Evolutionary conservation across 179 eudicot species (phyloP), one percentile per base, ranked within the genome.

Genomic region (Kewa caespitosa): DNA sequence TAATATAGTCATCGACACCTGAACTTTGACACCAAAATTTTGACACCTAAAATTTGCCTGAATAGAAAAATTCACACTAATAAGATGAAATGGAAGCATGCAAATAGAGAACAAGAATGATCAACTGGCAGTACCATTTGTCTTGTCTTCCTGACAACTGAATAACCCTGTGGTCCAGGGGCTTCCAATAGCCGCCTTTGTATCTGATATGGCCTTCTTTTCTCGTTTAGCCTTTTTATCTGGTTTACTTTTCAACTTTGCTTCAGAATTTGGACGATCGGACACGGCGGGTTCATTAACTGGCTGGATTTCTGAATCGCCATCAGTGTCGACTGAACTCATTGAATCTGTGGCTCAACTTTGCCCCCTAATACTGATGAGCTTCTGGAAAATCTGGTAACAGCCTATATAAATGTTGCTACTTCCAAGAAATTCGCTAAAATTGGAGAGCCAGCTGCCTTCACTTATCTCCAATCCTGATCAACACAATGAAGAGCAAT

Each of bases 151-250:
- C 67, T 71, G 81, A 70, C 85, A 86, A 15, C 79, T 76, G 43
- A 83, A 86, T 60, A 86, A 77, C 50, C 85, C 82, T 14, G 83
- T 83, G 46, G 74, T 73, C 86, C 86, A 81, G 33, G 84, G 85
- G 43, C 43, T 81, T 75, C 86, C 86, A 37, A 62, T 76, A 57
- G 46, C 32, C 6, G 79, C 67, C 54, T 65, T 43, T 50, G 66
- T 79, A 50, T 71, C 57, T 41, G 67, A 48, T 66, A 46, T 61
- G 62, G 69, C 31, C 78, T 74, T 72, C 73, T 39, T 74, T 48
- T 61, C 74, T 27, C 31, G 60, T 65, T 61, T 74, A 22, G 33
- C 55, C 66, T 66, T 78, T 52, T 38, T 32, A 50, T 67, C 74
- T 38, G 42, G 28, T 67, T 67, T 38, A 54, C 32, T 75, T 57